Base-by-base conservation (phyloP, 2,329 filamentous ascomycete genomes). In the Phialemoniopsis sp. region DNA sequence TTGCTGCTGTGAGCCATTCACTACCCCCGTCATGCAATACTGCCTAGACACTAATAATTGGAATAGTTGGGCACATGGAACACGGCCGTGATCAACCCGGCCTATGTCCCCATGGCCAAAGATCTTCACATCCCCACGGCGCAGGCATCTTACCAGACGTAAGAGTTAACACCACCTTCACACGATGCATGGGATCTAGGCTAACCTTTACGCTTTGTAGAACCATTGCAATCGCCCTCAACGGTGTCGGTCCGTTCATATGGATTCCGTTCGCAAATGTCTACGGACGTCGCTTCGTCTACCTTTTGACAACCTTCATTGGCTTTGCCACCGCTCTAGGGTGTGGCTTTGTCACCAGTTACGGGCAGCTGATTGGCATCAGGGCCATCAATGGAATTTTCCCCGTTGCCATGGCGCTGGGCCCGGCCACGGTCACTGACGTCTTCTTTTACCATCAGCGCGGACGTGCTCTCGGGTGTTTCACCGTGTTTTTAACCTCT, bases 371-470 rank as follows among this genome's bases (percentile, higher is more conserved):
- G 14, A 29, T 54, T 9, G 47, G 45, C 17, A 46, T 48, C 7
- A 43, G 56, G 36, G 46, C 53, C 7, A 52, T 59, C 37, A 57
- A 54, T 34, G 55, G 56, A 2, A 44, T 57, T n/a, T 54, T 51
- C 21, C 50, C 52, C 2, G 52, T 51, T 8, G 56, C 53, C 13
- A 55, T 58, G 44, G 53, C 57, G 8, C 45, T 60, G 4, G 57
- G 58, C 15, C 50, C 54, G 1, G 47, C 53, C 21, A 57, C 54
- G 9, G 44, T 58, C n/a, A 44, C 50, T n/a, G 58, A 61, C 40
- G 38, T 59, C 13, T 57, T 59, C 42, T 56, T 51, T 37, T 49
- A 55, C 37, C 56, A 61, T 36, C 48, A 59, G 34, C 43, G 52
- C 8, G 57, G 57, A 2, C 44, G 49, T 26, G 51, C 49, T 3